Percentiles rank a stretch among this genome's conserved stretches.
Evolutionary conservation across 2,329 filamentous ascomycete species (phyloP).

Genomic region (Ophiostoma ips): DNA sequence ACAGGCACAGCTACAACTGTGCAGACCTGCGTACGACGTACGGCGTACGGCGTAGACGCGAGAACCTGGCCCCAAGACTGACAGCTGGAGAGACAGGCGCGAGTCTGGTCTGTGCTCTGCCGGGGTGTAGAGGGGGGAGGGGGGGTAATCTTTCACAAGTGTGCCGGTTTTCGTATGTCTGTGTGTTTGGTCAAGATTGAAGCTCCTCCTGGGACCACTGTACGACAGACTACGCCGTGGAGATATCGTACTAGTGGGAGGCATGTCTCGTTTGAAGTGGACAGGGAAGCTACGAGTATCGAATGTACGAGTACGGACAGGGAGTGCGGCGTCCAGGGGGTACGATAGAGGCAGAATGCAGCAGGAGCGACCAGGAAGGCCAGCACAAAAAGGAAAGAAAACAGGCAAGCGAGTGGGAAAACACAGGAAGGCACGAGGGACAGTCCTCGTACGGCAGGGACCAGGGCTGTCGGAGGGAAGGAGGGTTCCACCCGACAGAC

Average conservation of each 20-base stretch:
- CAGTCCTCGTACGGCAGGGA: too few relatives aligned
- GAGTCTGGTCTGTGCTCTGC: neutral
- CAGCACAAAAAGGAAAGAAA: too few relatives aligned
- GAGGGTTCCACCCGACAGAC: too few relatives aligned
- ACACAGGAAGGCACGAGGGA: too few relatives aligned
- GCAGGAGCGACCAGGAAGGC: neutral
- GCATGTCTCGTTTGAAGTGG: neutral
- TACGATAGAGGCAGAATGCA: neutral
- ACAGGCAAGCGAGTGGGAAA: neutral
- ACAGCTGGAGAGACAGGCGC: neutral
- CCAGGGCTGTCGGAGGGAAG: too few relatives aligned
- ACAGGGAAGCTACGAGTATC: constrained; percentile 2
- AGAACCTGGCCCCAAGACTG: too few relatives aligned
- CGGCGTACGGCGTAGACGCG: neutral
- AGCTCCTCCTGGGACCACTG: constrained; percentile 6
- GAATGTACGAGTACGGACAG: too few relatives aligned
- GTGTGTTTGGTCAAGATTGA: constrained; percentile 7
- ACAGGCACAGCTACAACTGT: neutral
- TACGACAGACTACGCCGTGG: constrained; percentile 2
- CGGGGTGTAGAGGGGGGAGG: neutral
- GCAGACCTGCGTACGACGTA: too few relatives aligned
- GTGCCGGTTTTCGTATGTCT: constrained; percentile 1
- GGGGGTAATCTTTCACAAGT: constrained; percentile 4
- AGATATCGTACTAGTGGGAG: constrained; percentile 3
- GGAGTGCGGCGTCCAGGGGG: too few relatives aligned